Evolutionary conservation across 495 filamentous ascomycete genomes (phyloP).

Genomic region (Neurospora sp.): DNA sequence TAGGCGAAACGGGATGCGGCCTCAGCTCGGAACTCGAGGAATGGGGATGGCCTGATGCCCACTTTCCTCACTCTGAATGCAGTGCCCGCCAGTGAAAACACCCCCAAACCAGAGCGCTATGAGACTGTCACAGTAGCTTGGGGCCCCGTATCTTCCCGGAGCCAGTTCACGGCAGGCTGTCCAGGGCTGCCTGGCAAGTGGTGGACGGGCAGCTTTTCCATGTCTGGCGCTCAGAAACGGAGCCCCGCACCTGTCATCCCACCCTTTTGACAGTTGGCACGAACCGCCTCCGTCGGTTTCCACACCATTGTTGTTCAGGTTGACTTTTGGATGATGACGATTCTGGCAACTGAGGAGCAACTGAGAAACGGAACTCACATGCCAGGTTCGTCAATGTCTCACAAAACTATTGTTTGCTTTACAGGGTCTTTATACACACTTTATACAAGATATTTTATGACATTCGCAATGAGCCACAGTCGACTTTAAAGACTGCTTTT

Average conservation of each 20-base stretch:
- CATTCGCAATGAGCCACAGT: neutral
- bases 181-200: neutral
- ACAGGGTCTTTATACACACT: neutral
- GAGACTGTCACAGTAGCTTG: slow-evolving; percentile 2
- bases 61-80: neutral
- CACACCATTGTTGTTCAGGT: neutral
- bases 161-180: neutral
- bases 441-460: neutral
- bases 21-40: slow-evolving; percentile 14
- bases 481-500: neutral
- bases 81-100: neutral
- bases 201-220: neutral
- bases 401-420: neutral
- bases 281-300: neutral
- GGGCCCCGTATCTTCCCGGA: slow-evolving; percentile 4
- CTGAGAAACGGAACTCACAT: neutral
- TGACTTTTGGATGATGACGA: neutral
- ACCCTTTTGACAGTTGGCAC: neutral
- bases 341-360: neutral
- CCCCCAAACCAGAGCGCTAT: neutral
- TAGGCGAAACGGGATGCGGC: slow-evolving; percentile 1
- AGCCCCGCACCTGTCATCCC: slow-evolving; percentile 1
- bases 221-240: neutral
- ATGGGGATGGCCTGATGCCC: slow-evolving; percentile 21
- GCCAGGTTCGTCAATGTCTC: neutral